Evolutionary conservation across 352 stramenopile species (phyloP), one percentile per base, ranked within the genome.

Genomic region (Globisporangium lucens): DNA sequence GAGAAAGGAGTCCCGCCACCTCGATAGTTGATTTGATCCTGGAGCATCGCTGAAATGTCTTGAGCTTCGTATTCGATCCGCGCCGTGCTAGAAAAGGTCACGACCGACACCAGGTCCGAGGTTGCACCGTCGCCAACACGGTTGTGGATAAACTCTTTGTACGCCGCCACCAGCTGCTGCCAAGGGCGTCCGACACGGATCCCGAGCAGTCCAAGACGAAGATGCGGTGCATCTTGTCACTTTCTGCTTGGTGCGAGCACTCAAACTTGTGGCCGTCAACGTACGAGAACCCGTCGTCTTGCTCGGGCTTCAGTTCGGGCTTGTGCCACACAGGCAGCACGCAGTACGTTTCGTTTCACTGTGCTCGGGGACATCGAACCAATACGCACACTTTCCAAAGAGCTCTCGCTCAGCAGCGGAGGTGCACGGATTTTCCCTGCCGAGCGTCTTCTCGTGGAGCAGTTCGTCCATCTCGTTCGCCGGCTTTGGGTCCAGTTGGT

Each of bases 141-240:
- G 46, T 92, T 91, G 52, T 78, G 68, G 0, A 94, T 63, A 46
- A 87, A 94, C 56, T 80, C 79, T 10, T 66, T 65, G 63, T 81
- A 86, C 1, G 79, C 86, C 10, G 65, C 72, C 22, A 85, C 72
- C 27, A 94, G 69, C 24, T 80, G 65, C 20, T 47, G 29, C 87
- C 87, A 93, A 6, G 83, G 80, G 17, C 41, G 57, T 83, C 80
- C 6, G 41, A 57, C 85, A 94, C 93, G 17, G 87, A 94, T 2
- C 82, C 83, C 4, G 87, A 93, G 47, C 71, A 75, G 56, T 94
- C 87, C 35, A 94, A 49, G 36, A 95, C 83, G 41, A 93, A 90
- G 1, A 95, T 70, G 51, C 92, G 85, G 55, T 95, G 85, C 65
- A 84, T 82, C 38, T 84, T 78, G 13, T 69, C 74, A 8, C 73